Base-by-base conservation (phyloP, 345 rosid genomes). In the Euphorbia peplus region DNA sequence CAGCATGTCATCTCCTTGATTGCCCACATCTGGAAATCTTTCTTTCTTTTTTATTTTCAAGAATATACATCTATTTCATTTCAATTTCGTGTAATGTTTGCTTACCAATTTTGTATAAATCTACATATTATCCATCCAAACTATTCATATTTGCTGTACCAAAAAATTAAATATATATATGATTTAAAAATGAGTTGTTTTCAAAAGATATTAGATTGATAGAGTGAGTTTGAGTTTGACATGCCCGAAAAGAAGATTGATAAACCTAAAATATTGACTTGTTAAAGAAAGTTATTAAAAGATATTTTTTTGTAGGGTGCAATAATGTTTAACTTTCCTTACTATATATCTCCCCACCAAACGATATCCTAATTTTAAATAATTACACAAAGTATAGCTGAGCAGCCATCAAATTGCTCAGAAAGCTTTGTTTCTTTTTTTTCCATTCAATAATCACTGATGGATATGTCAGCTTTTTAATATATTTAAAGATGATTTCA, bases 1-100 rank as follows among this genome's bases (percentile, higher is more conserved):
- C n/a, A n/a, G 5, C 72, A 41, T 68, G 55, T 29, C 32, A 69
- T 48, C 28, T 48, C 65, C 50, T 21, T 48, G 65, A 68, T 30
- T 30, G 28, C 22, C 64, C 21, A 42, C 65, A 44, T 29, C 64
- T 60, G 48, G 64, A 60, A n/a, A 60, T 60, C 8, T 60, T 60
- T 13, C 5, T 37, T 35, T 60, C 37, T 60, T 30, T 0, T 15
- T 15, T 14, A 48, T 2, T 1, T 48, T 0, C 21, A 48, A 48
- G 7, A 14, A 7, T 8, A 30, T 35, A 35, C 44, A 60, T n/a
- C 11, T 29, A 8, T 59, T 59, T 30, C 24, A 16, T 15, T 59
- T 59, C 16, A 29, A 24, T 28, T 57, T n/a, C n/a, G n/a, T n/a
- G n/a, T n/a, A n/a, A n/a, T n/a, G n/a, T n/a, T n/a, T n/a, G n/a